phyloP scores from a whole-genome alignment of 2,329 filamentous ascomycete species.

The Trichoderma aggressivum region DNA sequence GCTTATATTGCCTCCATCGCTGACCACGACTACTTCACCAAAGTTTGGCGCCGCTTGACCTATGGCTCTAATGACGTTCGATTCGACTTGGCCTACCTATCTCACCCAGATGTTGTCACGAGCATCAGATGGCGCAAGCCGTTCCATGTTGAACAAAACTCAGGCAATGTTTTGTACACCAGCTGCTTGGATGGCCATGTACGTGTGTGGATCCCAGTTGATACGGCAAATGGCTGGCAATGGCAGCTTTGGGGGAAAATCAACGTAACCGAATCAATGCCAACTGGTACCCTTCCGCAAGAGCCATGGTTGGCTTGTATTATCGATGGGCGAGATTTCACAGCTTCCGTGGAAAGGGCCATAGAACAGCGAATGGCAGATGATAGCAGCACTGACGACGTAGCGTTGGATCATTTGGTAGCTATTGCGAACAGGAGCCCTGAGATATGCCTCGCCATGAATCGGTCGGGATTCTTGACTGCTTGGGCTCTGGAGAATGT shows the following conservation, averaged over 20 bases:
- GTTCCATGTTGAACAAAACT: slow-evolving; percentile 69
- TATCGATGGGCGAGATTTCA: slow-evolving; percentile 77
- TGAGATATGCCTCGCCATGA: slow-evolving; percentile 82
- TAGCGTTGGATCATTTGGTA: slow-evolving; percentile 78
- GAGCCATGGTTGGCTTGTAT: slow-evolving; percentile 59
- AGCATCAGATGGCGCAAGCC: slow-evolving; percentile 82
- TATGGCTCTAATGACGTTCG: slow-evolving; percentile 79
- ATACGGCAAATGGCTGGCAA: slow-evolving; percentile 66
- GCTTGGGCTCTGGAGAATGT: slow-evolving; percentile 91
- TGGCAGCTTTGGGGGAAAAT: slow-evolving; percentile 79
- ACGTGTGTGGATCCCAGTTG: slow-evolving; percentile 77
- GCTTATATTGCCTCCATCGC: slow-evolving; percentile 81
- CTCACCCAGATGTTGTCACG: slow-evolving; percentile 79
- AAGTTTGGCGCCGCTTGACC: slow-evolving; percentile 85
- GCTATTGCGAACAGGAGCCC: slow-evolving; percentile 80
- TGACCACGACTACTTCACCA: slow-evolving; percentile 75
- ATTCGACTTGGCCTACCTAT: slow-evolving; percentile 87
- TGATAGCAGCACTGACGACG: slow-evolving; percentile 58
- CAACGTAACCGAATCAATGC: slow-evolving; percentile 68
- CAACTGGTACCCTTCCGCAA: slow-evolving; percentile 36
- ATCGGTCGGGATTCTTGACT: slow-evolving; percentile 81
- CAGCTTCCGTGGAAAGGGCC: slow-evolving; percentile 70
- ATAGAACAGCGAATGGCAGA: slow-evolving; percentile 58
- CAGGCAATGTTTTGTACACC: slow-evolving; percentile 87
- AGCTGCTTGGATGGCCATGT: slow-evolving; percentile 77